phyloP scores from a whole-genome alignment of 1,284 basidiomycete genomes.

The Ustilago loliicola region DNA sequence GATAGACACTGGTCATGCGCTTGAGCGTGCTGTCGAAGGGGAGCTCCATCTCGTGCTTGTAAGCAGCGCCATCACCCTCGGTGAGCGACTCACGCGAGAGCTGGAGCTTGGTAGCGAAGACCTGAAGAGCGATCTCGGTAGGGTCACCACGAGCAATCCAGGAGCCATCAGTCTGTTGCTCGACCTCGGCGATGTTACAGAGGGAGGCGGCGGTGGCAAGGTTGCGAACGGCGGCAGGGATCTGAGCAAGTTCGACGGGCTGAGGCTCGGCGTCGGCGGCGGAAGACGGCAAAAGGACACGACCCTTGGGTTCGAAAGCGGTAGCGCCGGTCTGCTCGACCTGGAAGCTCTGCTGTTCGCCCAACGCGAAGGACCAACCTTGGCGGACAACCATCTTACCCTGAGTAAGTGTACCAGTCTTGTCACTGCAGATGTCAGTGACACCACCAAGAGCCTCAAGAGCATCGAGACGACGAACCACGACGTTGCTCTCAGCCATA shows the following conservation, averaged over 20 bases:
- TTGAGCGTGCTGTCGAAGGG: conserved; percentile 65
- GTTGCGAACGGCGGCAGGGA: conserved; percentile 36
- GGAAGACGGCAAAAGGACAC: conserved; percentile 29
- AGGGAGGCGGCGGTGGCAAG: conserved; percentile 61
- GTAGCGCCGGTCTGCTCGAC: conserved; percentile 57
- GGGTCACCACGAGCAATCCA: conserved; percentile 62
- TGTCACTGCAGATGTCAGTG: conserved; percentile 62
- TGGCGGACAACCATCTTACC: conserved; percentile 66
- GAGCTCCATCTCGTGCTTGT: conserved; percentile 55
- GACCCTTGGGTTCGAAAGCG: conserved; percentile 57
- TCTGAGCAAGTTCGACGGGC: conserved; percentile 20
- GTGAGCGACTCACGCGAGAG: conserved; percentile 46
- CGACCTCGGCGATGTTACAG: conserved; percentile 63
- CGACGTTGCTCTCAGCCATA: conserved; percentile 64
- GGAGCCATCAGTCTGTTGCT: conserved; percentile 33
- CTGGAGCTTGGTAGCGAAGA: conserved; percentile 57
- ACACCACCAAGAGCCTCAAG: conserved; percentile 65
- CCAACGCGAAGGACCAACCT: conserved; percentile 44
- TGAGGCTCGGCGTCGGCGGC: conserved; percentile 17
- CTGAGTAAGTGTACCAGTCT: conserved; percentile 67
- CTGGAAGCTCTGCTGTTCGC: conserved; percentile 38
- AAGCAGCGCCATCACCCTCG: conserved; percentile 22
- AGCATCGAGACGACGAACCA: conserved; percentile 64
- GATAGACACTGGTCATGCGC: conserved; percentile 62
- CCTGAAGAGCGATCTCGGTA: conserved; percentile 63